Evolutionary conservation across 2,329 filamentous ascomycete genomes (phyloP), one percentile per base, ranked within the genome.

Genomic region (Beauveria caledonica): DNA sequence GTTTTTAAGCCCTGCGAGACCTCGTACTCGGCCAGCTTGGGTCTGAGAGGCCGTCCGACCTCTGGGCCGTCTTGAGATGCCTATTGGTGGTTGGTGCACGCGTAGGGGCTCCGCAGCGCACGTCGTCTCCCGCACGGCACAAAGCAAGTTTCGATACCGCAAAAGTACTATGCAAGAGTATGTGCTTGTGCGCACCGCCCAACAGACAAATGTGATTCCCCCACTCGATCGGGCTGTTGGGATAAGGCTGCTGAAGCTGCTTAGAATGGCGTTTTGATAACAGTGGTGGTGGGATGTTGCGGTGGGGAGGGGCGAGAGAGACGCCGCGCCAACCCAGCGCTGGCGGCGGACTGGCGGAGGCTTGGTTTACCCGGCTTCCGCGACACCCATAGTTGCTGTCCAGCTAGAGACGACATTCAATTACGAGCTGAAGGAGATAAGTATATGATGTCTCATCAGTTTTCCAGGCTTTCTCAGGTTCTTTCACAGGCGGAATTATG

Each of bases 291-390:
- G 60, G 60, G 53, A 61, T 61, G 60, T 52, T 61, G 60, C 60
- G 59, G 60, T 61, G 60, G 60, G 60, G 59, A 56, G 59, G 59
- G 52, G 59, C 52, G 60, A 52, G 48, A 25, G n/a, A 60, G 40
- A 54, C 50, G 36, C 60, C 36, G 39, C n/a, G 48, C 23, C 52
- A 45, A 21, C 46, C 45, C 39, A 36, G 33, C 33, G 48, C 13
- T 58, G 45, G 52, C 53, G 45, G 52, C 53, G 53, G 53, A 45
- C 10, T 58, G 36, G 53, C 60, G 60, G 60, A 56, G 48, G 42
- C 46, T 61, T 45, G 53, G 60, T 61, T 61, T 57, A 57, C 60
- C 60, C 60, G 60, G 53, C 46, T 57, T 61, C 60, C 60, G 60
- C 48, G 29, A 36, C 40, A 29, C 15, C 25, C n/a, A 21, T 23